Conservation (phyloP, 345 rosid genomes). For the Euphorbia pulcherrima region DNA sequence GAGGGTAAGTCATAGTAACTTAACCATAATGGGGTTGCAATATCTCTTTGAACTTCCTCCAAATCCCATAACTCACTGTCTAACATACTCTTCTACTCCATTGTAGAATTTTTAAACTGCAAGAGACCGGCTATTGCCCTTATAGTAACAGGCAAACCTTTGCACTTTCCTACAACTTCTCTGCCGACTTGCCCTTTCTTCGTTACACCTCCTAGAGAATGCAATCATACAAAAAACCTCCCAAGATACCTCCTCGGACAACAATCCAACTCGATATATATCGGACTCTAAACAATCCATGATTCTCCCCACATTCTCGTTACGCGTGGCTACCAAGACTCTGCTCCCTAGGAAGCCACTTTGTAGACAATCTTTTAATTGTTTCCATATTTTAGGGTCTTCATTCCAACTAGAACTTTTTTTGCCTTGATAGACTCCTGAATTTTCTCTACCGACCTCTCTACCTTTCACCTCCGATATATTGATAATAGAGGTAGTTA, state of each 20-base stretch:
- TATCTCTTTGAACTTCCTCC: conserved; percentile 7
- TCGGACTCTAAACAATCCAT: not conserved
- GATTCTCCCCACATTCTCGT: not conserved
- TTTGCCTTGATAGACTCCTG: too few species aligned
- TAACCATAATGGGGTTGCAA: conserved; percentile 10
- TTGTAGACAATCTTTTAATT: not conserved
- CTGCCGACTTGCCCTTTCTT: not conserved
- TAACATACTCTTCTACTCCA: conserved; percentile 20
- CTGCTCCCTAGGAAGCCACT: not conserved
- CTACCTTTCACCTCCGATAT: not conserved
- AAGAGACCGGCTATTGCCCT: conserved; percentile 6
- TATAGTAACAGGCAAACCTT: conserved; percentile 3
- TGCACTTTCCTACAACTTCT: not conserved
- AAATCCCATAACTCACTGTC: conserved; percentile 11
- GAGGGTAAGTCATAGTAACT: conserved; percentile 4
- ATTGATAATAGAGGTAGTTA: not conserved
- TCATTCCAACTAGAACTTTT: not conserved
- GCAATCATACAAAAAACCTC: not conserved
- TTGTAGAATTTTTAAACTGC: not conserved
- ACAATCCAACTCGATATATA: not conserved
- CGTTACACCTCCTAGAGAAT: not conserved
- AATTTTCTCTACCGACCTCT: not conserved
- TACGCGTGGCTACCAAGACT: not conserved
- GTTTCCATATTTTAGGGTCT: not conserved
- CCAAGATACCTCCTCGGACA: not conserved